Base-by-base conservation (phyloP, 257 asterid genomes). In the Capsicum chinense region DNA sequence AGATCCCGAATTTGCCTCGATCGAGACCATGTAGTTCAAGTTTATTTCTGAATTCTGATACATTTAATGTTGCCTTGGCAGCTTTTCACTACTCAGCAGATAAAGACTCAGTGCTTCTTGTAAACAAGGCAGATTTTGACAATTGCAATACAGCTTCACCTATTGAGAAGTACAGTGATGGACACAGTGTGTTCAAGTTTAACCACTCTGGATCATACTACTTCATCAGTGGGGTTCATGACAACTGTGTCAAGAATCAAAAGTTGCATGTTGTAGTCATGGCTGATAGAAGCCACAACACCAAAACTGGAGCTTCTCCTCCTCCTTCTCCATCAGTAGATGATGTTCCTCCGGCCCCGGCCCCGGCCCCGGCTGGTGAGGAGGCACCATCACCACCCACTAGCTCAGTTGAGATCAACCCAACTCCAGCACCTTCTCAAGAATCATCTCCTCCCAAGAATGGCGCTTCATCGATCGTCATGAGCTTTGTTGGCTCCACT, bases 201-300 rank as follows among this genome's bases (percentile, higher is more conserved):
- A 73, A 88, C 54, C 90, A 90, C 21, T 92, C 97, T 3, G 99
- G 98, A 8, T 85, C 97, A 7, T 83, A 91, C 79, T 93, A 91
- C 88, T 95, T 93, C 94, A 92, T 95, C 4, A 95, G 98, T 63
- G 97, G 98, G 7, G 90, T 87, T 47, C 88, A 84, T 47, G 96
- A 92, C 3, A 86, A 92, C 66, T 95, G 98, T 87, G 91, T 62
- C 83, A 95, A 92, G 83, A 93, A 92, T 21, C 92, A 95, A 60
- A 95, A 93, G 88, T 3, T 95, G 76, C 15, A 82, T 0, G 91
- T 92, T 56, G 86, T 93, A 5, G 98, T 95, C 79, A 56, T 95
- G 98, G 97, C 97, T 6, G 93, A 93, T 66, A 89, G 98, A 83
- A 91, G 78, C 84, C 82, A 86, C 1, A 85, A 2, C 4, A 79